These are phyloP conservation scores for Lactarius tabidus DNA, from an alignment of 768 basidiomycete genomes.

Conservation along the genomic window DNA sequence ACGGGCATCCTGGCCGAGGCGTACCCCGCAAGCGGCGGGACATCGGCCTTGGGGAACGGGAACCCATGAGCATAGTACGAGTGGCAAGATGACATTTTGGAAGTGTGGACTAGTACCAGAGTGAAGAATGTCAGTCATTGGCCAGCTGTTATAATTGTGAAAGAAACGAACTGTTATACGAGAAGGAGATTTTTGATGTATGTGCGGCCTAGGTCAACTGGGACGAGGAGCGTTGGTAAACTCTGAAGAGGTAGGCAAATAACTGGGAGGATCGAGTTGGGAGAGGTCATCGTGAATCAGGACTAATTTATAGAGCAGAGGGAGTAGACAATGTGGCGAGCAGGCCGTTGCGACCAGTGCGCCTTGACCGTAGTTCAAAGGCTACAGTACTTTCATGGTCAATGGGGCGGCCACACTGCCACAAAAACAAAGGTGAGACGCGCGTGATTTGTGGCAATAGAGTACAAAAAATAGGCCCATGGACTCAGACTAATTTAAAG, in stretches of 20 bases:
- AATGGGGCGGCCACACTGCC: background rate
- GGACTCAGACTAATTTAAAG: background rate
- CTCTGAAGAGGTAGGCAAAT: background rate
- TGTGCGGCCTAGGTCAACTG: background rate
- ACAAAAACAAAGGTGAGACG: background rate
- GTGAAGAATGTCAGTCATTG: background rate
- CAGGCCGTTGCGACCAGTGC: background rate
- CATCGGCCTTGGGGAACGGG: background rate
- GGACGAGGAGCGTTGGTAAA: background rate
- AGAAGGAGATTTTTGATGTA: background rate
- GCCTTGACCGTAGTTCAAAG: background rate
- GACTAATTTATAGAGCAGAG: background rate
- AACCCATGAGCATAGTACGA: background rate
- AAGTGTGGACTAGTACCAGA: background rate
- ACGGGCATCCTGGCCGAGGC: background rate
- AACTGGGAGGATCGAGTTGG: background rate
- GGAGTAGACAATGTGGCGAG: background rate
- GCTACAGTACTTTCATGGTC: background rate
- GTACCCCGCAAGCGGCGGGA: background rate
- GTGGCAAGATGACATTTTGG: background rate
- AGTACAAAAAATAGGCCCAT: background rate
- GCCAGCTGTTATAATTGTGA: background rate
- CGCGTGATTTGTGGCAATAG: background rate
- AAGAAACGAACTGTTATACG: slow-evolving; percentile 8
- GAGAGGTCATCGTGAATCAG: background rate